Percentiles rank a stretch among this genome's conserved stretches.
Conservation (phyloP, 2,329 filamentous ascomycete species). For the Talaromyces sp. region DNA sequence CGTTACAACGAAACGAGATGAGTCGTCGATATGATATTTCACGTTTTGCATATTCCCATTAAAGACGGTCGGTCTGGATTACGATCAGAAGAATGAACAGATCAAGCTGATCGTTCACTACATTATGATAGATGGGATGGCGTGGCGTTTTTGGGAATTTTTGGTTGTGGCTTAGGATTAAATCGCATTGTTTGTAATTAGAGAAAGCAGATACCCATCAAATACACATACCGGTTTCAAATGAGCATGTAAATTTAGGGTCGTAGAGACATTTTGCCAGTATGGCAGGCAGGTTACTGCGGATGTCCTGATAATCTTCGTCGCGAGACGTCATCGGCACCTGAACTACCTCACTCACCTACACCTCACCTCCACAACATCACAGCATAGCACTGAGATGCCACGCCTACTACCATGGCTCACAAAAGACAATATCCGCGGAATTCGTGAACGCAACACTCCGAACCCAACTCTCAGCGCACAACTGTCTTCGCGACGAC, state of each 20-base stretch:
- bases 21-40: not conserved
- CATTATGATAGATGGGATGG: not conserved
- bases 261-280: not conserved
- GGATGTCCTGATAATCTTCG: not conserved
- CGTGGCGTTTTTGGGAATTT: slow-evolving; percentile 9
- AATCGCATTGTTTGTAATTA: not conserved
- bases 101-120: not conserved
- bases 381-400: slow-evolving; percentile 29
- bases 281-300: not conserved
- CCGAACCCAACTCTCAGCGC: not conserved
- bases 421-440: slow-evolving; percentile 25
- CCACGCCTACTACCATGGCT: slow-evolving; percentile 48
- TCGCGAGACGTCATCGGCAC: not conserved
- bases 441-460: slow-evolving; percentile 10
- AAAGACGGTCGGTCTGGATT: not conserved
- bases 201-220: slow-evolving; percentile 12
- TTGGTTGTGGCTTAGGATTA: not conserved
- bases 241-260: not conserved
- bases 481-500: slow-evolving; percentile 17
- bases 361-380: not conserved
- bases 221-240: not conserved
- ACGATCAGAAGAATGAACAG: not conserved
- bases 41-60: not conserved
- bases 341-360: not conserved
- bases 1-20: not conserved